A percentile compares a stretch with the other conserved stretches of the same genome.
phyloP scores from a whole-genome alignment of 2,329 filamentous ascomycete species.

The Epichloe gansuensis region DNA sequence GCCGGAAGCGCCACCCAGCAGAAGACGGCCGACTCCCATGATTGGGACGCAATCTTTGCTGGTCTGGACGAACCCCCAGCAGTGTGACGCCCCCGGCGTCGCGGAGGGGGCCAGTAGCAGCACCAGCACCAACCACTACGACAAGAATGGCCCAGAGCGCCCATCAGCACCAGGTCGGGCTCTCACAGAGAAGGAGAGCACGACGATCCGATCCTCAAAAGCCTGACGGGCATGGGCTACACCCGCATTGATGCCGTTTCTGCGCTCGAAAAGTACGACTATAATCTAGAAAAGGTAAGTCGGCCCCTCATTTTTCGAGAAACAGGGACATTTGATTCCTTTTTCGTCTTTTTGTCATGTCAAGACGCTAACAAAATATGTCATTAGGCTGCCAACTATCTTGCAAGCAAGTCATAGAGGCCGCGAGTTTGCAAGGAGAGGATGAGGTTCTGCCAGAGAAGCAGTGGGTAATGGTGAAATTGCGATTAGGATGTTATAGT shows the following conservation, averaged over 20 bases:
- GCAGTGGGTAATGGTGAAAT: not conserved
- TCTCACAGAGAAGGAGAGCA: conserved; percentile 61
- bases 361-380: conserved; percentile 8
- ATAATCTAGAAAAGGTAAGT: conserved; percentile 86
- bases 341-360: not conserved
- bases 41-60: conserved; percentile 94
- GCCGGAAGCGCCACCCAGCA: conserved; percentile 24
- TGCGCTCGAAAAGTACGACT: conserved; percentile 89
- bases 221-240: conserved; percentile 84
- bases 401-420: conserved; percentile 40
- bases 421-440: not conserved
- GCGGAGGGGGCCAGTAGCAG: conserved; percentile 1
- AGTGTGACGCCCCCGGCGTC: conserved; percentile 15
- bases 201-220: conserved; percentile 85
- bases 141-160: conserved; percentile 12
- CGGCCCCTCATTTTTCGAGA: not conserved
- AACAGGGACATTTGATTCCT: not conserved
- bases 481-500: not conserved
- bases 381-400: conserved; percentile 38
- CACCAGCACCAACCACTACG: not conserved
- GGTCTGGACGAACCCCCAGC: conserved; percentile 51
- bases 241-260: conserved; percentile 57
- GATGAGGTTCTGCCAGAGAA: not conserved
- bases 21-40: conserved; percentile 45
- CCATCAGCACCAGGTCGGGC: conserved; percentile 44